These are phyloP conservation scores for Chaetoceros tenuissimus DNA, from an alignment of 108 stramenopile genomes.

Conservation along the genomic window DNA sequence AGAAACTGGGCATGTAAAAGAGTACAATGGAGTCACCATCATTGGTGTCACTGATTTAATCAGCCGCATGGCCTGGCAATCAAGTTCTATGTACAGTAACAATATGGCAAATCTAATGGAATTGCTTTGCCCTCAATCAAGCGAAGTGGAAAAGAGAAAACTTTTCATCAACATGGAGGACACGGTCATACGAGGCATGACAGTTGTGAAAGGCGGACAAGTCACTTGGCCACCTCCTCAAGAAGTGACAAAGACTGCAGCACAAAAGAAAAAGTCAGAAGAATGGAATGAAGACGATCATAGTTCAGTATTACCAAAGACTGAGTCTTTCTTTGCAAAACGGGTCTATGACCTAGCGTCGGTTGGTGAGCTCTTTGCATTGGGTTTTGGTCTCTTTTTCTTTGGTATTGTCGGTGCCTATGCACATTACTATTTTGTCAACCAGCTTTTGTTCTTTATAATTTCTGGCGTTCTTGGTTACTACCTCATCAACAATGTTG, in stretches of 20 bases:
- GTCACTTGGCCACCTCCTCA: conserved; percentile 67
- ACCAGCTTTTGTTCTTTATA: conserved; percentile 50
- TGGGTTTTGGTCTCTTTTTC: conserved; percentile 18
- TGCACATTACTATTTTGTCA: conserved; percentile 38
- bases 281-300: conserved; percentile 7
- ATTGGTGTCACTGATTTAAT: conserved; percentile 75
- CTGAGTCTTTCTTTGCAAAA: conserved; percentile 30
- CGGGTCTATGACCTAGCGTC: conserved; percentile 44
- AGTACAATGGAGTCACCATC: conserved; percentile 59
- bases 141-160: conserved; percentile 13
- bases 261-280: conserved; percentile 1
- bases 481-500: conserved; percentile 69
- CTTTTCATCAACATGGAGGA: conserved; percentile 50
- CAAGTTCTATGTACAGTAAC: conserved; percentile 78
- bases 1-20: conserved; percentile 37
- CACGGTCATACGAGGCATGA: conserved; percentile 62
- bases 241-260: conserved; percentile 31
- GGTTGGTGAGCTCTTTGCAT: conserved; percentile 24
- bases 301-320: neutral
- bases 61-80: conserved; percentile 68
- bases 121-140: conserved; percentile 33
- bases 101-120: conserved; percentile 81
- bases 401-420: conserved; percentile 34
- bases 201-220: conserved; percentile 32
- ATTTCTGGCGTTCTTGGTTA: conserved; percentile 67